Evolutionary conservation across 2,329 filamentous ascomycete genomes (phyloP).

Genomic region (Penicillium brevicompactum): DNA sequence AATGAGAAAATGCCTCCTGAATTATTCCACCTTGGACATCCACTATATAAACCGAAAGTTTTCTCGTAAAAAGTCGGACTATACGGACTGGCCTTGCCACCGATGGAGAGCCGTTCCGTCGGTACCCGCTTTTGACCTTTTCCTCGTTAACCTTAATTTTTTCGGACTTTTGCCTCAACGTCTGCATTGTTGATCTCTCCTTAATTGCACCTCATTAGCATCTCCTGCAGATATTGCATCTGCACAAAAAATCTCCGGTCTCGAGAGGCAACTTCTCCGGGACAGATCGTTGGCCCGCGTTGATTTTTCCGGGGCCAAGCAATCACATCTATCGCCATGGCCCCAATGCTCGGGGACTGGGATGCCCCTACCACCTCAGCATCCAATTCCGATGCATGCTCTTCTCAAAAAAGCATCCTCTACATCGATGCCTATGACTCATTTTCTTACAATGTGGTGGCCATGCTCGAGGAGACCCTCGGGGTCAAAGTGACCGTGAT

Average conservation of each 20-base stretch:
- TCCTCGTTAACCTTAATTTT: constrained; percentile 24
- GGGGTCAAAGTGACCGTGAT: constrained; percentile 69
- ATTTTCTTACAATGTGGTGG: constrained; percentile 92
- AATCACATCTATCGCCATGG: constrained; percentile 23
- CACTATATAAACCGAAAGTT: too few relatives aligned
- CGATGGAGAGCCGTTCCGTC: constrained; percentile 20
- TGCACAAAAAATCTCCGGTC: neutral
- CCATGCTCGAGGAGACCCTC: constrained; percentile 72
- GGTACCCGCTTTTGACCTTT: constrained; percentile 30
- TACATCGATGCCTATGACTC: constrained; percentile 97
- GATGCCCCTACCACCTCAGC: constrained; percentile 8
- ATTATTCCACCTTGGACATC: too few relatives aligned
- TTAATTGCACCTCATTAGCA: neutral
- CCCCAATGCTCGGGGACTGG: constrained; percentile 34
- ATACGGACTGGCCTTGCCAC: constrained; percentile 13
- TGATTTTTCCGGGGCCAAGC: neutral
- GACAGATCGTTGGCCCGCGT: neutral
- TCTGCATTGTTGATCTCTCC: constrained; percentile 4
- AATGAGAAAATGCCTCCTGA: too few relatives aligned
- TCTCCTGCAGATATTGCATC: neutral
- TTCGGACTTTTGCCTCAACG: constrained; percentile 6
- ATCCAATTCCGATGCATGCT: neutral
- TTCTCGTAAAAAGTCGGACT: neutral
- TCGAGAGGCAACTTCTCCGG: neutral
- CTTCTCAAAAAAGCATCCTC: constrained; percentile 58